Evolutionary conservation across 495 filamentous ascomycete genomes (phyloP).

Genomic region (Penicillium taxi): DNA sequence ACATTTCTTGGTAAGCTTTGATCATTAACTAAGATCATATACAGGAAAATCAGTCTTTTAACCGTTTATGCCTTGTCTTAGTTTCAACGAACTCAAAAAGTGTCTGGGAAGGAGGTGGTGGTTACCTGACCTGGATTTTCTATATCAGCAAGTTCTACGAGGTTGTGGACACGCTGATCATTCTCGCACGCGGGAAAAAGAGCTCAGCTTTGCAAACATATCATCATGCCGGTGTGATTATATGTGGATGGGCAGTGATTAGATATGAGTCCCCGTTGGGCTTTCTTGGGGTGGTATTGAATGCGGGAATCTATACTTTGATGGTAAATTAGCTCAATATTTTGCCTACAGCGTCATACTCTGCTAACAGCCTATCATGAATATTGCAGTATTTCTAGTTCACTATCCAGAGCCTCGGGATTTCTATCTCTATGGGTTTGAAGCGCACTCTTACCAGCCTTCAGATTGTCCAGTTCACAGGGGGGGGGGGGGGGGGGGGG

Average conservation of each 20-base stretch:
- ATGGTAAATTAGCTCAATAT: conserved; percentile 49
- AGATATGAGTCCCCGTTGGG: conserved; percentile 22
- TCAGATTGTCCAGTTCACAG: conserved; percentile 15
- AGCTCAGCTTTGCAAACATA: conserved; percentile 78
- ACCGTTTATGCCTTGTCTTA: neutral
- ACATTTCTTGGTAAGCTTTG: conserved; percentile 6
- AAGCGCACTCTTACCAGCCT: conserved; percentile 13
- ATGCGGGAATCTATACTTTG: conserved; percentile 72
- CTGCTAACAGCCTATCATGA: neutral
- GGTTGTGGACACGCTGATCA: conserved; percentile 76
- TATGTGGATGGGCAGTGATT: conserved; percentile 38
- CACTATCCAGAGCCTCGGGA: conserved; percentile 10
- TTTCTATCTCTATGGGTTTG: conserved; percentile 4
- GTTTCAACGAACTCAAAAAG: conserved; percentile 1
- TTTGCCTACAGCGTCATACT: neutral
- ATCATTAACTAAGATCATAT: neutral
- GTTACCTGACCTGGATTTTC: conserved; percentile 65
- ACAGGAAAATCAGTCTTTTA: neutral
- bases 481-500: conserved; percentile 7
- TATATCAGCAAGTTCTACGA: conserved; percentile 94
- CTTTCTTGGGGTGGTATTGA: conserved; percentile 67
- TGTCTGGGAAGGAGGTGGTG: conserved; percentile 3
- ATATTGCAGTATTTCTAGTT: conserved; percentile 13
- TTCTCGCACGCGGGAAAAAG: conserved; percentile 75
- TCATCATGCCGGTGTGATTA: conserved; percentile 83